These are phyloP conservation scores for Xylaria sp. DNA, from an alignment of 2,329 filamentous ascomycete genomes.

Conservation along the genomic window DNA sequence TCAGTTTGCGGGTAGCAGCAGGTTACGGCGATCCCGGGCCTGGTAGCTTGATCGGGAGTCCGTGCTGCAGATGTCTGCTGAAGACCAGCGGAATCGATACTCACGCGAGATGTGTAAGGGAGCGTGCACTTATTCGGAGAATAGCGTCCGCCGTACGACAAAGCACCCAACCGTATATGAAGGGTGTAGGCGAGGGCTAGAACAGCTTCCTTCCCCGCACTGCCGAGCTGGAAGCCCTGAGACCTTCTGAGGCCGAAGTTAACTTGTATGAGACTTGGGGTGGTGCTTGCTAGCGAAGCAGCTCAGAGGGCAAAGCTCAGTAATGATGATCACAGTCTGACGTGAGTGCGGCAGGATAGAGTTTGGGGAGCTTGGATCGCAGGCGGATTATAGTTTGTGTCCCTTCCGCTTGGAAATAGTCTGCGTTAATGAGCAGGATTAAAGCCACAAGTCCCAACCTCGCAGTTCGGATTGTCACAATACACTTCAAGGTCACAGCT, in stretches of 20 bases:
- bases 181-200: background rate
- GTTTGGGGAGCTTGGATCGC: conserved; percentile 20
- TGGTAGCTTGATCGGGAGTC: conserved; percentile 8
- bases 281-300: conserved; percentile 11
- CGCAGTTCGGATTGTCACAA: background rate
- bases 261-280: background rate
- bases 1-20: conserved; percentile 31
- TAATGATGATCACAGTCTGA: conserved; percentile 29
- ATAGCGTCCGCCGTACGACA: conserved; percentile 5
- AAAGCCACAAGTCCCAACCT: conserved; percentile 9
- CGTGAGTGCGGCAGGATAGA: conserved; percentile 24
- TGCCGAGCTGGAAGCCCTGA: background rate
- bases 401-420: background rate
- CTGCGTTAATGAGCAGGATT: conserved; percentile 1
- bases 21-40: conserved; percentile 7
- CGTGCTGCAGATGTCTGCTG: conserved; percentile 11
- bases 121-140: background rate
- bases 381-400: conserved; percentile 12
- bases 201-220: background rate
- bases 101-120: conserved; percentile 11
- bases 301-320: background rate
- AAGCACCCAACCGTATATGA: conserved; percentile 16
- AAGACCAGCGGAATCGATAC: conserved; percentile 5
- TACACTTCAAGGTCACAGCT: background rate
- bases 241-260: background rate